These are phyloP conservation scores for Leucocoprinus sp. DNA, from an alignment of 768 basidiomycete species.

Conservation along the genomic window DNA sequence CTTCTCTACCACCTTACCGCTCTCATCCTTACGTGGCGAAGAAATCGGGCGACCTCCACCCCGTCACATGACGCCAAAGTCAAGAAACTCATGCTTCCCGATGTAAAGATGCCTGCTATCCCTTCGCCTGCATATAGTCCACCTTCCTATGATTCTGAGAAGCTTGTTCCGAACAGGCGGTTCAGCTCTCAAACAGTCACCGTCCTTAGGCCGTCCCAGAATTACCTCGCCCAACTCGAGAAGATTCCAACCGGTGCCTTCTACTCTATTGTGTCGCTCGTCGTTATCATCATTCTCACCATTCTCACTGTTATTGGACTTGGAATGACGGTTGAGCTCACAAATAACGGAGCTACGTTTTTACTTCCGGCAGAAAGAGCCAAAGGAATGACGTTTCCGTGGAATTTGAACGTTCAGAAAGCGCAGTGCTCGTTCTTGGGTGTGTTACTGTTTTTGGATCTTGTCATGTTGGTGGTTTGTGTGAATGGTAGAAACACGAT, in stretches of 20 bases:
- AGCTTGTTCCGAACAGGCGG: background rate
- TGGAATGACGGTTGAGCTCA: conserved; percentile 21
- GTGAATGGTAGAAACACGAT: conserved; percentile 9
- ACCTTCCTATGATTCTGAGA: background rate
- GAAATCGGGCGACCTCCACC: background rate
- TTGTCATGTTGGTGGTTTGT: conserved; percentile 13
- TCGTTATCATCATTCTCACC: conserved; percentile 13
- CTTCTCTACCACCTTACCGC: conserved; percentile 16
- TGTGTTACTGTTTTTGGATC: conserved; percentile 13
- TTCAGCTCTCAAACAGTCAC: background rate
- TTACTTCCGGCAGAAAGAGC: conserved; percentile 19
- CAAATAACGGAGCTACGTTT: conserved; percentile 17
- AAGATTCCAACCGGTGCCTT: conserved; percentile 10
- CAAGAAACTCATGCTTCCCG: background rate
- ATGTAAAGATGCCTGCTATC: background rate
- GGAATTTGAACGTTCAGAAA: conserved; percentile 22
- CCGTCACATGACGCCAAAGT: background rate
- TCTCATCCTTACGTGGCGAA: conserved; percentile 11
- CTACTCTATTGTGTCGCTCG: conserved; percentile 14
- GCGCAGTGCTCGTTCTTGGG: conserved; percentile 20
- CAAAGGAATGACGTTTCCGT: conserved; percentile 17
- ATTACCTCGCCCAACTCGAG: too few species aligned
- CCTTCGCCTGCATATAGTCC: conserved; percentile 1
- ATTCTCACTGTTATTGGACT: conserved; percentile 19
- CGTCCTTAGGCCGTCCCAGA: background rate